Base-by-base conservation (phyloP, 805 yeast genomes). In the Isabelozyma pseudorhagii region DNA sequence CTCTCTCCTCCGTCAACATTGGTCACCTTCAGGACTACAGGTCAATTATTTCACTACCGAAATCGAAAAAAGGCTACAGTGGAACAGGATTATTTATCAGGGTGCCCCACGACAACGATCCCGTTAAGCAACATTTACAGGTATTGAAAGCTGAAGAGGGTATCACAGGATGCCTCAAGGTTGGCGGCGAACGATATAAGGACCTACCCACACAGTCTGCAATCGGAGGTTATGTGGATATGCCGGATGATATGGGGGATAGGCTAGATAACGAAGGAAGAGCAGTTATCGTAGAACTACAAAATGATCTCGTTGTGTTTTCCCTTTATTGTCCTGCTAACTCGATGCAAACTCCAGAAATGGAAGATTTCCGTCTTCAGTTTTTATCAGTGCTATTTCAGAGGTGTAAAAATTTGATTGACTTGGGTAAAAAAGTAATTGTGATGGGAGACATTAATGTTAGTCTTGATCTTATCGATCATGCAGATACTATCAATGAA, bases 261-360 rank as follows among this genome's bases (percentile, higher is more conserved):
- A 66, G 69, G 5, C 57, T 94, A 0, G 99, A 93, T 61, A 61
- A 79, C n/a, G 94, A 94, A 63, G 98, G 98, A 1, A 72, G 99
- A 42, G 81, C 89, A 51, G 77, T 91, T 2, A 77, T 89, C 5
- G 67, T 92, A 0, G 98, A 94, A 60, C 61, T 92, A 21, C 80
- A 84, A 1, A 77, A 74, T 53, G 79, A 82, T 47, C 60, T 82
- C 0, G 88, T 88, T 3, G 64, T 88, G 0, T 79, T 88, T 42
- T 74, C 84, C 0, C 76, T 85, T 4, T 93, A 93, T 61, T 93
- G 97, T 62, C 98, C 98, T 0, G 98, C 98, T 1, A 89, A 90
- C 62, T 89, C 97, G 0, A 74, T 75, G 65, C 80, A 78, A 0
- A 81, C 90, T 0, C 86, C 80, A 25, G 85, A 82, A 28, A 96